Evolutionary conservation across 1,139 yeast genomes (phyloP).

Genomic region (Debaryomycetaceae sp.): DNA sequence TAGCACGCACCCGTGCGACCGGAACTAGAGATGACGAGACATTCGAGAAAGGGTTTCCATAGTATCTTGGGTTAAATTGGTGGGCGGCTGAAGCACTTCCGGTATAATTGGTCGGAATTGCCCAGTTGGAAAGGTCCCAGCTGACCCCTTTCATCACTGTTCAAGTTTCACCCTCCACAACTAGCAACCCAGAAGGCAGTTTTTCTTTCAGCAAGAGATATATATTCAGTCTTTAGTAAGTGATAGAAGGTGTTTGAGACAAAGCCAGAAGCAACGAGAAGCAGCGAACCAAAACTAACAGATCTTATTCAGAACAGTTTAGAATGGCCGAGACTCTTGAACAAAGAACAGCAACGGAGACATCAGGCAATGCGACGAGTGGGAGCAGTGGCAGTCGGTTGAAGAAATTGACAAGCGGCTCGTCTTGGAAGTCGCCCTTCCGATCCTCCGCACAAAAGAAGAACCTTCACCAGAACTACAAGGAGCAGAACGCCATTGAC

Average conservation of each 20-base stretch:
- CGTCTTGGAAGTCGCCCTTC: constrained; percentile 53
- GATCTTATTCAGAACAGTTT: no score
- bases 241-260: not conserved
- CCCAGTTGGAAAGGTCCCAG: not conserved
- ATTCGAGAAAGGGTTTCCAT: no score
- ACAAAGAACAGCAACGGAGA: constrained; percentile 8
- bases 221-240: not conserved
- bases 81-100: no score
- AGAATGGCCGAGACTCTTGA: constrained; percentile 22
- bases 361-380: constrained; percentile 6
- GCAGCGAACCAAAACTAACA: no score
- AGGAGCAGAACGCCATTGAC: constrained; percentile 32
- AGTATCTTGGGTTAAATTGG: no score
- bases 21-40: no score
- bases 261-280: no score
- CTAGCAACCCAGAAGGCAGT: not conserved
- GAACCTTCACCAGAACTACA: constrained; percentile 34
- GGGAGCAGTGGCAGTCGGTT: constrained; percentile 17
- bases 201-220: not conserved
- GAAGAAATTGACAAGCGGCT: constrained; percentile 36
- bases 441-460: constrained; percentile 28
- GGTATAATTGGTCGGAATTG: no score
- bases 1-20: no score
- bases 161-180: not conserved
- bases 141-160: not conserved